A percentile compares a stretch with the other conserved stretches of the same genome.
Conservation (phyloP, 2,329 filamentous ascomycete species). For the Lasiodiplodia citricola region DNA sequence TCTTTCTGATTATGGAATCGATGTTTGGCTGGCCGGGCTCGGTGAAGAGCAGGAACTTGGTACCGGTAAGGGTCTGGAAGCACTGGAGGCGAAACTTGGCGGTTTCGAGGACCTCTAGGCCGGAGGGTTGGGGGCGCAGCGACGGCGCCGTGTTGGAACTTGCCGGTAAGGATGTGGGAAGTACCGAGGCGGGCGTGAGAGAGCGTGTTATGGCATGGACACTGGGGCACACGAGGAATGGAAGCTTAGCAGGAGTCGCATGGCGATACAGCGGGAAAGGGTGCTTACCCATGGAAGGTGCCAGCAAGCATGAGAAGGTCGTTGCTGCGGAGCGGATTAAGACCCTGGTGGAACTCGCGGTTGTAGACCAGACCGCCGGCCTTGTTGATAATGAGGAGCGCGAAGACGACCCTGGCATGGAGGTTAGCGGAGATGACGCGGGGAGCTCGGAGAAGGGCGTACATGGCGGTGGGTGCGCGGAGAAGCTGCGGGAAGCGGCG, state of each 20-base stretch:
- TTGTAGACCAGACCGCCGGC: slow-evolving; percentile 96
- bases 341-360: slow-evolving; percentile 84
- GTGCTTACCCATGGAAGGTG: slow-evolving; percentile 85
- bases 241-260: slow-evolving; percentile 19
- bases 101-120: slow-evolving; percentile 90
- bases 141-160: slow-evolving; percentile 41
- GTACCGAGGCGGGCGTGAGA: slow-evolving; percentile 49
- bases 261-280: slow-evolving; percentile 2
- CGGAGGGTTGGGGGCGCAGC: slow-evolving; percentile 61
- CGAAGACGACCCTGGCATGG: slow-evolving; percentile 80
- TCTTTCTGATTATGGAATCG: slow-evolving; percentile 78
- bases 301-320: slow-evolving; percentile 96
- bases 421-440: slow-evolving; percentile 14
- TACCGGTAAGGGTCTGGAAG: slow-evolving; percentile 92
- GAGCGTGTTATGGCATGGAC: slow-evolving; percentile 69
- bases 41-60: slow-evolving; percentile 94
- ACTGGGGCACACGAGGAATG: slow-evolving; percentile 38
- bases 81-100: slow-evolving; percentile 95
- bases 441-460: slow-evolving; percentile 17
- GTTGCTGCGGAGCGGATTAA: slow-evolving; percentile 90
- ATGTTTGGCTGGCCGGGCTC: slow-evolving; percentile 87
- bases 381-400: slow-evolving; percentile 98
- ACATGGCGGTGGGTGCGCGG: slow-evolving; percentile 13
- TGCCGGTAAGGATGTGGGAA: slow-evolving; percentile 32
- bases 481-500: not conserved